phyloP scores from a whole-genome alignment of 2,329 filamentous ascomycete genomes.

The Cladosporium sp. region DNA sequence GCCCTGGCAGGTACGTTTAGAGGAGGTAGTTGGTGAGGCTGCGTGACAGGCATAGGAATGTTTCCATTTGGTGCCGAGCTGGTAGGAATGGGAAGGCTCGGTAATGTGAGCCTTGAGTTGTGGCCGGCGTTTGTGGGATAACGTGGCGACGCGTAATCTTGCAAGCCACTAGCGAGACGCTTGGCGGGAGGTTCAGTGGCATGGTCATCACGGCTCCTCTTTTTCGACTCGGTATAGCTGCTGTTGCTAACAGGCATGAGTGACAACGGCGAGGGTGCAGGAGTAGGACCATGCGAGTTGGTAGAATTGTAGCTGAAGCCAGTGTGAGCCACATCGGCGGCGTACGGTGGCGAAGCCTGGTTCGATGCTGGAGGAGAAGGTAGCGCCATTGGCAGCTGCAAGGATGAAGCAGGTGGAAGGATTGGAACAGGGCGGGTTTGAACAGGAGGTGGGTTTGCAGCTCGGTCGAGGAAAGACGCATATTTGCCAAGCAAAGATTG shows the following conservation, averaged over 20 bases:
- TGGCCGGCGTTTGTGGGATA: constrained; percentile 40
- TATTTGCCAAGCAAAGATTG: constrained; percentile 80
- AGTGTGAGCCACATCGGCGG: constrained; percentile 33
- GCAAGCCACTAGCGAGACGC: constrained; percentile 37
- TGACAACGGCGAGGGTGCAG: constrained; percentile 46
- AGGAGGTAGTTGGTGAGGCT: constrained; percentile 58
- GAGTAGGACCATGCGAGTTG: constrained; percentile 40
- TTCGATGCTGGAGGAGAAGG: constrained; percentile 54
- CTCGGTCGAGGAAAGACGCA: constrained; percentile 76
- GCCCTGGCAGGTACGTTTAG: constrained; percentile 59
- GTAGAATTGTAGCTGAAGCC: constrained; percentile 43
- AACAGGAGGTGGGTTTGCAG: constrained; percentile 47
- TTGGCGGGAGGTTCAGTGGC: constrained; percentile 59
- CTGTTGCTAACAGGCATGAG: constrained; percentile 40
- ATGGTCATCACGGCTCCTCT: constrained; percentile 60
- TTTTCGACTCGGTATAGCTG: constrained; percentile 40
- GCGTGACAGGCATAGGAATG: constrained; percentile 6
- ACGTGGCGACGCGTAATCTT: constrained; percentile 31
- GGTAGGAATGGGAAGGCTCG: constrained; percentile 68
- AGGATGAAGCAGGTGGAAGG: constrained; percentile 52
- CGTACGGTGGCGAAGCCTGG: constrained; percentile 52
- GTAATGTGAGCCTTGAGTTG: constrained; percentile 63
- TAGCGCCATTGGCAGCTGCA: constrained; percentile 46
- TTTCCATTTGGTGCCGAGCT: constrained; percentile 23
- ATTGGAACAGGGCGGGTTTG: constrained; percentile 41